phyloP scores from a whole-genome alignment of 306 rosid species.

The Abrus precatorius region DNA sequence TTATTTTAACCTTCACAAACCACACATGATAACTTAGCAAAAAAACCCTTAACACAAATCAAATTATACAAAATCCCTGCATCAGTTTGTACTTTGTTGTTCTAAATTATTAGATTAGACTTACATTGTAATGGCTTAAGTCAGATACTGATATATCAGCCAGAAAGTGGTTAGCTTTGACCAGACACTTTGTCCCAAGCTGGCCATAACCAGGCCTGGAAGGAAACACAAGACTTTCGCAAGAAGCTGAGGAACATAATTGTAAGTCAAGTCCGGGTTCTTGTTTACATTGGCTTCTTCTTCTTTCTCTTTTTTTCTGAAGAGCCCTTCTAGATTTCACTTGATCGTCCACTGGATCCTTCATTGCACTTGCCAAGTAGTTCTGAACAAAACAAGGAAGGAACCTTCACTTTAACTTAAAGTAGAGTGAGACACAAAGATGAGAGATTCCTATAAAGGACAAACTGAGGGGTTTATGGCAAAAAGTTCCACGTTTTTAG shows the following conservation, averaged over 20 bases:
- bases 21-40: slow-evolving; percentile 1
- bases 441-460: slow-evolving; percentile 18
- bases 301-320: slow-evolving; percentile 54
- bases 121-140: slow-evolving; percentile 65
- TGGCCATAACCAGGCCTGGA: slow-evolving; percentile 64
- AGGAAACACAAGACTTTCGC: slow-evolving; percentile 52
- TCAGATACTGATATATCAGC: slow-evolving; percentile 67
- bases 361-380: slow-evolving; percentile 44
- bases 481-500: slow-evolving; percentile 32
- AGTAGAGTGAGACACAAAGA: slow-evolving; percentile 1
- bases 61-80: not conserved
- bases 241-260: slow-evolving; percentile 41
- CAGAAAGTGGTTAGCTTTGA: slow-evolving; percentile 70
- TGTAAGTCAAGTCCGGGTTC: slow-evolving; percentile 34
- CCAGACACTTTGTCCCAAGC: slow-evolving; percentile 63
- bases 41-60: not conserved
- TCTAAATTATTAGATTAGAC: not conserved
- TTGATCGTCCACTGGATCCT: slow-evolving; percentile 54
- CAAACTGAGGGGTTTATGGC: slow-evolving; percentile 9
- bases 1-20: slow-evolving; percentile 53
- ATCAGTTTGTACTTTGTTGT: not conserved
- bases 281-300: slow-evolving; percentile 41
- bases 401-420: slow-evolving; percentile 20
- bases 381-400: slow-evolving; percentile 44
- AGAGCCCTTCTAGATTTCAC: slow-evolving; percentile 43